These are phyloP conservation scores for Geosmithia putterillii DNA, from an alignment of 2,329 filamentous ascomycete species.

Conservation along the genomic window DNA sequence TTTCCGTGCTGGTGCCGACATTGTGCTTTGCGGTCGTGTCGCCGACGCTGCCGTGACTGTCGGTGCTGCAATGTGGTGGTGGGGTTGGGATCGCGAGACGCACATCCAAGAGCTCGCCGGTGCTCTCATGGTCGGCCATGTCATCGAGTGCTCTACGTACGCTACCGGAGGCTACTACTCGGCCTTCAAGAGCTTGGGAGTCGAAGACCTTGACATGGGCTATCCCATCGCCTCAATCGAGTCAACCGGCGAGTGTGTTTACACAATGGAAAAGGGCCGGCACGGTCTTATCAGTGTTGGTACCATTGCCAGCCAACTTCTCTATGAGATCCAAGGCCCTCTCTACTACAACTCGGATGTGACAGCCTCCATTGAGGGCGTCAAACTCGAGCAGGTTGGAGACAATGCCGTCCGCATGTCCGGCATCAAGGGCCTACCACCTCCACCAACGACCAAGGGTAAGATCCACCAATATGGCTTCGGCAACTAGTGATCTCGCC, in stretches of 20 bases:
- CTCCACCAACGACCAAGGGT: constrained; percentile 17
- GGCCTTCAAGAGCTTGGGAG: constrained; percentile 23
- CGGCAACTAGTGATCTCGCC: too few relatives aligned
- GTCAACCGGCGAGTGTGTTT: constrained; percentile 16
- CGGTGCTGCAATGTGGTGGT: constrained; percentile 42
- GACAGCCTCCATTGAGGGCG: constrained; percentile 21
- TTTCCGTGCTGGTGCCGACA: constrained; percentile 28
- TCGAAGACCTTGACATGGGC: constrained; percentile 14
- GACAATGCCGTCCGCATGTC: constrained; percentile 18
- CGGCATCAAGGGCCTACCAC: constrained; percentile 13
- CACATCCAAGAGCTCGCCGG: constrained; percentile 38
- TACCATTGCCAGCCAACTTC: constrained; percentile 21
- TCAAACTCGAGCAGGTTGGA: constrained; percentile 31
- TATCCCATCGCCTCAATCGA: constrained; percentile 26
- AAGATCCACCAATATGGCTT: not conserved
- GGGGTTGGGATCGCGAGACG: constrained; percentile 37
- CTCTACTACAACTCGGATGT: constrained; percentile 31
- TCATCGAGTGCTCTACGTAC: constrained; percentile 42
- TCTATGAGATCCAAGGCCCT: constrained; percentile 34
- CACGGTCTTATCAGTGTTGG: constrained; percentile 23
- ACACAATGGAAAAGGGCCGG: constrained; percentile 18
- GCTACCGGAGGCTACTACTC: constrained; percentile 42
- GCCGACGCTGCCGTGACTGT: constrained; percentile 40
- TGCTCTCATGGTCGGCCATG: constrained; percentile 35
- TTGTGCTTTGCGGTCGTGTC: constrained; percentile 35